phyloP scores from a whole-genome alignment of 83 land plant species.

The Diphasiastrum complanatum region DNA sequence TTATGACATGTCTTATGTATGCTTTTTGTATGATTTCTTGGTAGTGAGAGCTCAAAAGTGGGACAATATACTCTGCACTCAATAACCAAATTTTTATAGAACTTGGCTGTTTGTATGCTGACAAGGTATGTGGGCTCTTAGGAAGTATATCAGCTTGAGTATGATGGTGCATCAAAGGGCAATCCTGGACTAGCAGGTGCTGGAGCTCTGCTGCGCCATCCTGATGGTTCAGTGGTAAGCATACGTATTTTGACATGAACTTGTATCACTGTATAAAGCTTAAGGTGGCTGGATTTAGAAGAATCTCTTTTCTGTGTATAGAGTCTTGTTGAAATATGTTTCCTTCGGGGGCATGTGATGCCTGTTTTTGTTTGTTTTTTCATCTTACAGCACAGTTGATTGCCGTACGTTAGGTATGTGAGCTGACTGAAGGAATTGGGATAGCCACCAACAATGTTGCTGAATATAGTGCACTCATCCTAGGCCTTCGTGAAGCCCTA shows the following conservation, averaged over 20 bases:
- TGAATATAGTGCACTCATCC: conserved; percentile 62
- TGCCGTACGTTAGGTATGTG: conserved; percentile 41
- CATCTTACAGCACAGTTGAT: not conserved
- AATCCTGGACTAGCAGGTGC: conserved; percentile 83
- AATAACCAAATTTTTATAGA: no score
- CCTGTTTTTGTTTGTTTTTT: not conserved
- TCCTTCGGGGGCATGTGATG: not conserved
- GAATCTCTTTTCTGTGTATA: no score
- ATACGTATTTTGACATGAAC: no score
- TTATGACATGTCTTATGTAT: no score
- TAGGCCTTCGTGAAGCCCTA: conserved; percentile 64
- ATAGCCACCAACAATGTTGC: conserved; percentile 72
- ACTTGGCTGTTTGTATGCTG: no score
- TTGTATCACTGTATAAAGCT: no score
- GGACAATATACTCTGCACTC: no score
- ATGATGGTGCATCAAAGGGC: conserved; percentile 85
- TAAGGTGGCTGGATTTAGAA: no score
- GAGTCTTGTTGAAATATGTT: no score
- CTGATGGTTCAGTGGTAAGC: conserved; percentile 57
- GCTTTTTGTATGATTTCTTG: no score
- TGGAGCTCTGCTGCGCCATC: conserved; percentile 53
- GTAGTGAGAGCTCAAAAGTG: no score
- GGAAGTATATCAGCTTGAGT: conserved; percentile 46
- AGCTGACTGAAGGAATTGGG: conserved; percentile 68
- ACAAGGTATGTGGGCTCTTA: no score